phyloP scores from a whole-genome alignment of 2,329 filamentous ascomycete species.

The Penicillium concentricum region DNA sequence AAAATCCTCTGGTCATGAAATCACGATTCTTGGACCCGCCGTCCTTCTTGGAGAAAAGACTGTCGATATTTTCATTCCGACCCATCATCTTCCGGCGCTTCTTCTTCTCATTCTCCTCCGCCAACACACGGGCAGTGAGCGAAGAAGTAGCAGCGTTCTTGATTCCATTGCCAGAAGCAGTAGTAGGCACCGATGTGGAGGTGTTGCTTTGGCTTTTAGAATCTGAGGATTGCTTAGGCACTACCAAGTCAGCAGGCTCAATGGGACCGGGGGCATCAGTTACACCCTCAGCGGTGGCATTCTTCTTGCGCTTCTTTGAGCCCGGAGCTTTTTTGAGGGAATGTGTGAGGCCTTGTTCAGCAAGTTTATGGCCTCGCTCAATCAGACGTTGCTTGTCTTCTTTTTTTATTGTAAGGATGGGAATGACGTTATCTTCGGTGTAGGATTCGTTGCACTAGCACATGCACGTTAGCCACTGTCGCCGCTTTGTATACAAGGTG shows the following conservation, averaged over 20 bases:
- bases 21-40: conserved; percentile 47
- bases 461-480: not conserved
- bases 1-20: conserved; percentile 61
- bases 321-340: conserved; percentile 76
- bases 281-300: conserved; percentile 44
- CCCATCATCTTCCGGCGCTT: conserved; percentile 73
- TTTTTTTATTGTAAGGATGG: conserved; percentile 71
- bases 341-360: conserved; percentile 73
- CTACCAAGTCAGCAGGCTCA: conserved; percentile 37
- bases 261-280: conserved; percentile 33
- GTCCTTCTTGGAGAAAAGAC: conserved; percentile 52
- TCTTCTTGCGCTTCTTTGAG: conserved; percentile 74
- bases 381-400: conserved; percentile 68
- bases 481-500: accelerated
- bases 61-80: conserved; percentile 56
- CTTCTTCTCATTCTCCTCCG: conserved; percentile 79
- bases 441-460: conserved; percentile 72
- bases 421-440: conserved; percentile 71
- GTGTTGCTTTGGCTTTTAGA: conserved; percentile 28
- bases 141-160: conserved; percentile 86
- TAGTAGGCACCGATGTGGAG: conserved; percentile 33
- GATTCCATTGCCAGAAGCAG: conserved; percentile 58
- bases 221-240: conserved; percentile 12
- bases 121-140: conserved; percentile 79
- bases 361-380: conserved; percentile 66